Conservation (phyloP, 2,329 filamentous ascomycete genomes). For the Calonectria henricotiae region DNA sequence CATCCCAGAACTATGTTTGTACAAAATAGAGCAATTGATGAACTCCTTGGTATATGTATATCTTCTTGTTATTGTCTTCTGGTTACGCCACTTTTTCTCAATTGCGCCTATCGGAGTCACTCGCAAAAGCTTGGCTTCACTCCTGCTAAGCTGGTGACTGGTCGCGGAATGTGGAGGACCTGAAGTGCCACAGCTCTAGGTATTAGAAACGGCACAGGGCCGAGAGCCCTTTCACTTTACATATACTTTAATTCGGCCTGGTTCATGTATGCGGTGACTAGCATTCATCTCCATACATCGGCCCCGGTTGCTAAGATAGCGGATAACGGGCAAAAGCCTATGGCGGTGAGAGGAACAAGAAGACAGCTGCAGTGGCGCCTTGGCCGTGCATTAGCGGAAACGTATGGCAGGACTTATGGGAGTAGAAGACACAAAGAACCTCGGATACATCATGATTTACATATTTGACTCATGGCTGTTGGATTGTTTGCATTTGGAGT, state of each 20-base stretch:
- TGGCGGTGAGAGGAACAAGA: constrained; percentile 31
- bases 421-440: constrained; percentile 1
- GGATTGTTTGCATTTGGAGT: neutral
- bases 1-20: neutral
- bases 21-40: neutral
- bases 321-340: constrained; percentile 5
- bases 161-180: neutral
- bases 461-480: constrained; percentile 10
- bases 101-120: neutral
- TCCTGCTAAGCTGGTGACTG: neutral
- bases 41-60: neutral
- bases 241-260: no score
- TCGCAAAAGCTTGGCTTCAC: neutral
- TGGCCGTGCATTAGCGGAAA: constrained; percentile 35
- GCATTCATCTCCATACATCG: neutral
- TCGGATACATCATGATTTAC: constrained; percentile 15
- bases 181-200: neutral
- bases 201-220: neutral
- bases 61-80: neutral
- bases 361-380: constrained; percentile 32
- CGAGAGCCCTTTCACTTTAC: no score
- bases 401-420: constrained; percentile 24
- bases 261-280: no score
- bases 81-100: neutral
- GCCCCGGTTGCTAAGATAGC: neutral